These are phyloP conservation scores for Kwoniella bestiolae DNA, from an alignment of 768 basidiomycete genomes.

Conservation along the genomic window DNA sequence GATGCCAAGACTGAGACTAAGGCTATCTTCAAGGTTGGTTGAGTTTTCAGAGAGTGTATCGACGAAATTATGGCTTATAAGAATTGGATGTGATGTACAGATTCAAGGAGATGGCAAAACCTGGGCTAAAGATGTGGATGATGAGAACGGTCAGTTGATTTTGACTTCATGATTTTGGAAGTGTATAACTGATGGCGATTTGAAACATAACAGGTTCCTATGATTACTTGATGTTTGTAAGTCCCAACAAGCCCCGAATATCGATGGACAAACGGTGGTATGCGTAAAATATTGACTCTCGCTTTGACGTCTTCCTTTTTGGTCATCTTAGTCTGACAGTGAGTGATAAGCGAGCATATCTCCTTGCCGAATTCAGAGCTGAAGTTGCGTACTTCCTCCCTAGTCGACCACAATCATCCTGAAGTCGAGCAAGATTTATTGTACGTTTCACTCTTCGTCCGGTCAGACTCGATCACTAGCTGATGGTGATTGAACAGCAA, in stretches of 20 bases:
- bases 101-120: constrained; percentile 71
- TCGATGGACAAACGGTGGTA: too few species aligned
- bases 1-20: constrained; percentile 70
- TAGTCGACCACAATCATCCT: constrained; percentile 79
- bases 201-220: constrained; percentile 35
- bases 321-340: background rate
- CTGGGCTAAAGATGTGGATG: constrained; percentile 81
- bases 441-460: constrained; percentile 25
- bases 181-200: background rate
- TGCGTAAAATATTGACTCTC: too few species aligned
- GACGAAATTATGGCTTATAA: too few species aligned
- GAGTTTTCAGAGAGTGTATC: too few species aligned
- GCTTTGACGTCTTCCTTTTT: too few species aligned
- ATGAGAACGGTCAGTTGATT: constrained; percentile 86
- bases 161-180: too few species aligned
- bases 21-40: constrained; percentile 62
- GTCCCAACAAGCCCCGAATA: constrained; percentile 16
- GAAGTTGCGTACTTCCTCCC: too few species aligned
- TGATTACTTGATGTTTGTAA: constrained; percentile 56
- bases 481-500: constrained; percentile 30
- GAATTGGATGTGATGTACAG: constrained; percentile 52
- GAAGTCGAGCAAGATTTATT: constrained; percentile 73
- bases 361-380: too few species aligned
- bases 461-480: background rate
- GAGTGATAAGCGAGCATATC: too few species aligned